Base-by-base conservation (phyloP, 805 yeast species). In the Kodamaea neixiangensis region DNA sequence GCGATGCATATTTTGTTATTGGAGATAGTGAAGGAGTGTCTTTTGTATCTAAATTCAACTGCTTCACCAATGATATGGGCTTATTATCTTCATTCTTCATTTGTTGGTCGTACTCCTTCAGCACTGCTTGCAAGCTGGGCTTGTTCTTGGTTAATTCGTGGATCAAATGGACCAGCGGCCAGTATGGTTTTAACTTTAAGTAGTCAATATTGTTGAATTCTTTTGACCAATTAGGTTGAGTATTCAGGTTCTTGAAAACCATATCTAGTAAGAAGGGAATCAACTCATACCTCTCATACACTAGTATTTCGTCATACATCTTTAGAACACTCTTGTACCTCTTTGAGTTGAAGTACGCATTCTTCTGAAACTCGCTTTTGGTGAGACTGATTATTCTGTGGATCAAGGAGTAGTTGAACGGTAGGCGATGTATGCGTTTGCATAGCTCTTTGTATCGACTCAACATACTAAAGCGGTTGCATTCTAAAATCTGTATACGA, bases 161-260 rank as follows among this genome's bases (percentile, higher is more conserved):
- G 3, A 70, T 57, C 19, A 69, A 48, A 51, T 74, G 76, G 4
- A 62, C 65, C 44, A 60, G 68, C 5, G 78, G 78, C 73, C 73
- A 73, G 2, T 51, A 37, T 1, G 48, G 37, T 22, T 64, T 61
- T 37, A 72, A 53, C 5, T 60, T 48, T 19, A 55, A 42, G 46
- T 66, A 64, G 19, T 59, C 58, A 31, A 56, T 48, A 9, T 55
- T 51, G 3, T 48, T 42, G 52, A 72, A 66, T 7, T 56, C 55
- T 1, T 41, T 21, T 13, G 61, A 44, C 67, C 71, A 65, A 7
- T 14, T 15, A 17, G 21, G n/a, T 15, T 17, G 25, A n/a, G 64
- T 60, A 9, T 44, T 33, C 14, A 39, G 39, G 17, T 48, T 37
- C 46, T 64, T 67, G 58, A 64, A 72, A 17, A 66, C 55, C 3